Evolutionary conservation across 306 rosid genomes (phyloP).

Genomic region (Vigna angularis): DNA sequence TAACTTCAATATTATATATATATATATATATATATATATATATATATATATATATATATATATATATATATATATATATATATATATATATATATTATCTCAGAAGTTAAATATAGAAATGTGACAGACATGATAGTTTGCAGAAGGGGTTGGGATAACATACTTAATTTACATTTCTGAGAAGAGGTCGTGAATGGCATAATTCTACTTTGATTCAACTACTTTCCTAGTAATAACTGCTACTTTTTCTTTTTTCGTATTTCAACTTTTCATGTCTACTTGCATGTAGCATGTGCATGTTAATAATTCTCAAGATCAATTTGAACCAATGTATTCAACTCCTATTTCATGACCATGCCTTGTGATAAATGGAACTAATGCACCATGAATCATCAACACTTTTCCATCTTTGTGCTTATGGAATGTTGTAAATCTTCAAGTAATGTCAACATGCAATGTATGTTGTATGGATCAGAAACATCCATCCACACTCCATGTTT

Average conservation of each 20-base stretch:
- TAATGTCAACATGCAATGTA: background rate
- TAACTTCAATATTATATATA: background rate
- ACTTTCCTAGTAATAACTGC: background rate
- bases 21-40: too few species aligned
- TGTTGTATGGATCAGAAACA: too few species aligned
- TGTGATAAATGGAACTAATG: background rate
- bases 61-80: too few species aligned
- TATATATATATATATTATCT: too few species aligned
- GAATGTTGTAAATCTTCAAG: too few species aligned
- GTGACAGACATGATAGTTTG: background rate
- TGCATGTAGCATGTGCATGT: conserved; percentile 17
- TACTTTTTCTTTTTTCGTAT: background rate
- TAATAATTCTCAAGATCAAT: background rate
- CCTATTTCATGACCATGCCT: too few species aligned
- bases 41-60: too few species aligned
- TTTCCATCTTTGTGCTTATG: too few species aligned
- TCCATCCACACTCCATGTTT: background rate
- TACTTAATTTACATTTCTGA: background rate
- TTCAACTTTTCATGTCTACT: background rate
- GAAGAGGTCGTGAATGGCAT: background rate
- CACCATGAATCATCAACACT: background rate
- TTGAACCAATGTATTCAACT: background rate
- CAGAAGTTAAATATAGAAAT: background rate
- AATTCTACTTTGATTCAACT: background rate
- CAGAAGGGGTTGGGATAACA: background rate